These are phyloP conservation scores for Pythium sp. DNA, from an alignment of 352 stramenopile genomes.

Conservation along the genomic window DNA sequence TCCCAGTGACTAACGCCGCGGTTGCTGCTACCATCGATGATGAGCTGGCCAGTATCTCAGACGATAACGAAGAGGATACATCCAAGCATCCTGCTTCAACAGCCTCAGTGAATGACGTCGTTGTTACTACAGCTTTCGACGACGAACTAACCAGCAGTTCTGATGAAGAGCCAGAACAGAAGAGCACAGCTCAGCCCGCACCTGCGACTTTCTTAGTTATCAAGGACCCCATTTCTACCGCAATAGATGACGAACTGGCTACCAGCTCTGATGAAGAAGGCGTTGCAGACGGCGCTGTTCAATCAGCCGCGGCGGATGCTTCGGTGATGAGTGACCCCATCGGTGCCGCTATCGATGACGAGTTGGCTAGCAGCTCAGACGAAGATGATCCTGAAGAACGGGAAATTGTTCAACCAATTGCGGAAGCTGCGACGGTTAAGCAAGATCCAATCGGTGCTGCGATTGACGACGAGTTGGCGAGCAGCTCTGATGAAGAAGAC, in stretches of 20 bases:
- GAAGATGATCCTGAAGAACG: neutral
- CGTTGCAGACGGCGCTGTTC: too few species aligned
- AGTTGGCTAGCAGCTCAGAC: constrained; percentile 21
- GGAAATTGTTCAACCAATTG: neutral
- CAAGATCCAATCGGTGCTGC: constrained; percentile 28
- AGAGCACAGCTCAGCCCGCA: neutral
- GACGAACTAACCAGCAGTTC: constrained; percentile 29
- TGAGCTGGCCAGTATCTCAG: constrained; percentile 28
- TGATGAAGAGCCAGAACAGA: constrained; percentile 22
- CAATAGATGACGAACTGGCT: neutral
- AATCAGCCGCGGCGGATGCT: neutral
- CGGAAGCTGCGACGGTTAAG: neutral
- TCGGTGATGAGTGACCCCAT: constrained; percentile 10
- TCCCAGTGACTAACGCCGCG: constrained; percentile 14
- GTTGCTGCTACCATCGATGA: constrained; percentile 35
- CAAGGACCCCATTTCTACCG: neutral
- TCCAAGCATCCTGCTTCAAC: constrained; percentile 8
- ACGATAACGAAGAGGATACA: constrained; percentile 20
- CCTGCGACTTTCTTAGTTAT: neutral
- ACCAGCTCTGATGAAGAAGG: constrained; percentile 2
- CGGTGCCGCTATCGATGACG: constrained; percentile 36
- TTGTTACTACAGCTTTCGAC: constrained; percentile 31
- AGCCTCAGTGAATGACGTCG: constrained; percentile 8
- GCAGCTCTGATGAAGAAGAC: constrained; percentile 25
- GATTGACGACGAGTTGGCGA: constrained; percentile 35